Conservation (phyloP, 2,329 filamentous ascomycete species). For the Aurifilum marmelostoma region DNA sequence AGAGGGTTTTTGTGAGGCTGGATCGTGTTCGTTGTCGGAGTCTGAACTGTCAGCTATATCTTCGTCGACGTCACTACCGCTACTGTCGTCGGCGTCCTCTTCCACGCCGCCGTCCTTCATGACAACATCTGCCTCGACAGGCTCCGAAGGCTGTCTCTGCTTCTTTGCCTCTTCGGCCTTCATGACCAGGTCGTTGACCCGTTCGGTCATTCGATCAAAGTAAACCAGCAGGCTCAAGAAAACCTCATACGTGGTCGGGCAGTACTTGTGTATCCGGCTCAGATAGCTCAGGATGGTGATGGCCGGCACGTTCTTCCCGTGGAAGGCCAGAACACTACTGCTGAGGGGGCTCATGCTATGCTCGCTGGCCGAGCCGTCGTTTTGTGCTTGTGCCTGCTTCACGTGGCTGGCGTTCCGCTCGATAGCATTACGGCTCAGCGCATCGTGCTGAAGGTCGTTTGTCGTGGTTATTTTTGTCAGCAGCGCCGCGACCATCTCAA, state of each 20-base stretch:
- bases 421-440: slow-evolving; percentile 79
- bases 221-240: slow-evolving; percentile 95
- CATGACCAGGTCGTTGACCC: slow-evolving; percentile 81
- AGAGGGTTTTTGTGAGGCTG: slow-evolving; percentile 15
- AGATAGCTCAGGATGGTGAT: slow-evolving; percentile 97
- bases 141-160: slow-evolving; percentile 35
- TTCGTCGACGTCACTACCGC: slow-evolving; percentile 49
- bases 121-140: slow-evolving; percentile 37
- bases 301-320: slow-evolving; percentile 95
- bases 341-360: slow-evolving; percentile 61
- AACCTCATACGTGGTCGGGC: slow-evolving; percentile 96
- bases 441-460: slow-evolving; percentile 92
- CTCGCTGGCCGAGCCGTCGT: slow-evolving; percentile 28
- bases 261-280: slow-evolving; percentile 97
- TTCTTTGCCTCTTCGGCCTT: slow-evolving; percentile 62
- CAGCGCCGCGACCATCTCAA: slow-evolving; percentile 97
- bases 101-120: slow-evolving; percentile 42
- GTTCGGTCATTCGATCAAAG: slow-evolving; percentile 98
- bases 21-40: slow-evolving; percentile 39
- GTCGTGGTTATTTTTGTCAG: slow-evolving; percentile 97
- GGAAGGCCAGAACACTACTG: slow-evolving; percentile 83
- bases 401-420: slow-evolving; percentile 70
- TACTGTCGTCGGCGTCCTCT: slow-evolving; percentile 40
- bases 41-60: slow-evolving; percentile 55
- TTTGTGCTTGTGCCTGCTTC: slow-evolving; percentile 51